A percentile compares a stretch with the other conserved stretches of the same genome.
Conservation (phyloP, 2,329 filamentous ascomycete species). For the Arthrobotrys musiformis region DNA sequence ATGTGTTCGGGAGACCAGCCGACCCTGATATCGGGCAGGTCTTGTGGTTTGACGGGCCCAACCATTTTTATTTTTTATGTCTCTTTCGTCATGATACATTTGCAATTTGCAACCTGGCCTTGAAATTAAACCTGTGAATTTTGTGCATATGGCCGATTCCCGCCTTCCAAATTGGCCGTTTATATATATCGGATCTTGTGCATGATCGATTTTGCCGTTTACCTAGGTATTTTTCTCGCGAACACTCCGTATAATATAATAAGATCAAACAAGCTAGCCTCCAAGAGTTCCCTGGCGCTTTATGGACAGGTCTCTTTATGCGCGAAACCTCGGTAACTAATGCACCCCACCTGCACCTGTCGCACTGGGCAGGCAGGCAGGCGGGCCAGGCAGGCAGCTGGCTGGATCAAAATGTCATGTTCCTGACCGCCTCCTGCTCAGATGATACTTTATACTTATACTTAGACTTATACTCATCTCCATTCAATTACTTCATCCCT, state of each 20-base stretch:
- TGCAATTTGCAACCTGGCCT: neutral
- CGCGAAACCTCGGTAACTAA: constrained; percentile 42
- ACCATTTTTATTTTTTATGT: too few species aligned
- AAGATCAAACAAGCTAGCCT: too few species aligned
- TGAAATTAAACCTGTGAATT: neutral
- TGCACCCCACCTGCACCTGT: constrained; percentile 46
- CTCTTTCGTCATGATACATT: neutral
- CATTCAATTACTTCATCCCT: neutral
- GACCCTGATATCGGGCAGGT: constrained; percentile 36
- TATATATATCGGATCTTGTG: too few species aligned
- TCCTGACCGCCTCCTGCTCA: constrained; percentile 23
- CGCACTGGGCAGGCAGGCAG: constrained; percentile 39
- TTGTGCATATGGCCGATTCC: neutral
- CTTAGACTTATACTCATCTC: too few species aligned
- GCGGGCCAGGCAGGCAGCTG: constrained; percentile 18
- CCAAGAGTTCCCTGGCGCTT: too few species aligned
- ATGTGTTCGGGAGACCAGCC: constrained; percentile 46
- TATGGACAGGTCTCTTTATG: too few species aligned
- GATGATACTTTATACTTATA: constrained; percentile 11
- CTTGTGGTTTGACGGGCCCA: constrained; percentile 41
- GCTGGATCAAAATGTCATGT: neutral
- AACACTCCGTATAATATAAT: too few species aligned
- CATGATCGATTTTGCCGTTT: too few species aligned
- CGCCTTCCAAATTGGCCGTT: neutral
- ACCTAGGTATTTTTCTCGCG: too few species aligned